Percentiles rank a stretch among this genome's conserved stretches.
Conservation (phyloP, 805 yeast species). For the Monosporozyma aquatica region DNA sequence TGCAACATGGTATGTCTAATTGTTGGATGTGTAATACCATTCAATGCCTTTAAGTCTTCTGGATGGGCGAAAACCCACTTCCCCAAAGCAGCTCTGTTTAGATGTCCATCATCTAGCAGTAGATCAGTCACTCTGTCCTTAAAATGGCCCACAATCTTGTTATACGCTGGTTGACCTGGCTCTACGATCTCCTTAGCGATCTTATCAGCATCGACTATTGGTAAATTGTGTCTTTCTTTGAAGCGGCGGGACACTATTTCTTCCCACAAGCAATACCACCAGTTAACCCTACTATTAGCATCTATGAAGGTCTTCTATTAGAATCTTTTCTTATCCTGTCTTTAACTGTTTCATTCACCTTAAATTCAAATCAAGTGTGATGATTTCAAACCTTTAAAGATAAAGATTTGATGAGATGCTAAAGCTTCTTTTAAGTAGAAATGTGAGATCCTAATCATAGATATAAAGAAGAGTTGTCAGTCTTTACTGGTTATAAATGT, state of each 20-base stretch:
- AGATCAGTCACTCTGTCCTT: constrained; percentile 43
- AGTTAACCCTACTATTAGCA: constrained; percentile 91
- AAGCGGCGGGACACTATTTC: constrained; percentile 73
- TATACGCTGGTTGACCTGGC: constrained; percentile 70
- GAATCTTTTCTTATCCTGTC: too few species aligned
- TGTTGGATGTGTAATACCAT: constrained; percentile 80
- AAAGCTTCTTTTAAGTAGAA: too few species aligned
- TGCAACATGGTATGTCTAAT: constrained; percentile 54
- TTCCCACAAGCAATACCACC: constrained; percentile 98
- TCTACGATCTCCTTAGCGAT: constrained; percentile 80
- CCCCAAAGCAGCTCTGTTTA: constrained; percentile 70
- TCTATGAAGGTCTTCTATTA: too few species aligned
- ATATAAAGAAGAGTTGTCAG: too few species aligned
- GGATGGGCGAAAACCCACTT: constrained; percentile 64
- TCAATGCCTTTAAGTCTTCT: constrained; percentile 49
- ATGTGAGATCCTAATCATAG: too few species aligned
- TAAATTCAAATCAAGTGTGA: too few species aligned
- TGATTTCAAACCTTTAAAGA: too few species aligned
- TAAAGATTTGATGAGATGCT: too few species aligned
- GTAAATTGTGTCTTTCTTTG: constrained; percentile 39
- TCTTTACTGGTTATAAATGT: too few species aligned
- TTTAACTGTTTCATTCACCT: too few species aligned
- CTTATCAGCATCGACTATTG: constrained; percentile 80
- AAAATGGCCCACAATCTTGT: constrained; percentile 55
- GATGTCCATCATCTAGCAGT: constrained; percentile 32